Conservation (phyloP, 1,139 yeast genomes). For the Magnusiomyces clavatus region DNA sequence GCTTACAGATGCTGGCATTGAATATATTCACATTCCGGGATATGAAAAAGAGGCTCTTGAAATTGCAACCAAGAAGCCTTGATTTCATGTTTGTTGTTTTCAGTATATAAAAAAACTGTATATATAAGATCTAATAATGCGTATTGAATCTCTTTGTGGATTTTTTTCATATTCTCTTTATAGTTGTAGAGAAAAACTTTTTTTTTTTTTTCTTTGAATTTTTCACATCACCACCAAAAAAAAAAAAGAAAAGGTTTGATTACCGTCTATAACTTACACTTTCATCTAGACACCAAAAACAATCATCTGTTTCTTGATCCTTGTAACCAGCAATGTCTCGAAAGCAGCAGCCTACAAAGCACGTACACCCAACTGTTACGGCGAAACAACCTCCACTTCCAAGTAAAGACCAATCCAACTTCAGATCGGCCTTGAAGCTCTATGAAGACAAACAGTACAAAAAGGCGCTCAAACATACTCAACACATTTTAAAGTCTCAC, state of each 20-base stretch:
- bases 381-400: neutral
- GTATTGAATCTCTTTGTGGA: neutral
- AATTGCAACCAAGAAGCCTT: slow-evolving; percentile 70
- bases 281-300: neutral
- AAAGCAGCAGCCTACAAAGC: no score
- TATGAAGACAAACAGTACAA: slow-evolving; percentile 85
- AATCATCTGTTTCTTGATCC: neutral
- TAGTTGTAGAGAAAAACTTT: neutral
- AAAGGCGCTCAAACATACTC: slow-evolving; percentile 71
- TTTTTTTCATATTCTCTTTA: neutral
- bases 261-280: neutral
- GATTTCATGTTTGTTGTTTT: slow-evolving; percentile 26
- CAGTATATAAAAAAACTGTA: neutral
- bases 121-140: no score
- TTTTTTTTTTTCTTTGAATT: neutral
- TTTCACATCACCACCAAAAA: neutral
- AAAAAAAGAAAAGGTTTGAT: neutral
- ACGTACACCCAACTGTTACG: neutral
- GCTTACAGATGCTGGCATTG: slow-evolving; percentile 50
- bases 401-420: slow-evolving; percentile 56
- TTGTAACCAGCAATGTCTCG: no score
- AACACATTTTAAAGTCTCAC: slow-evolving; percentile 67
- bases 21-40: slow-evolving; percentile 77
- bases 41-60: slow-evolving; percentile 63
- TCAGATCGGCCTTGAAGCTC: slow-evolving; percentile 72